These are phyloP conservation scores for Podaxis sp. DNA, from an alignment of 768 basidiomycete genomes.

Conservation along the genomic window DNA sequence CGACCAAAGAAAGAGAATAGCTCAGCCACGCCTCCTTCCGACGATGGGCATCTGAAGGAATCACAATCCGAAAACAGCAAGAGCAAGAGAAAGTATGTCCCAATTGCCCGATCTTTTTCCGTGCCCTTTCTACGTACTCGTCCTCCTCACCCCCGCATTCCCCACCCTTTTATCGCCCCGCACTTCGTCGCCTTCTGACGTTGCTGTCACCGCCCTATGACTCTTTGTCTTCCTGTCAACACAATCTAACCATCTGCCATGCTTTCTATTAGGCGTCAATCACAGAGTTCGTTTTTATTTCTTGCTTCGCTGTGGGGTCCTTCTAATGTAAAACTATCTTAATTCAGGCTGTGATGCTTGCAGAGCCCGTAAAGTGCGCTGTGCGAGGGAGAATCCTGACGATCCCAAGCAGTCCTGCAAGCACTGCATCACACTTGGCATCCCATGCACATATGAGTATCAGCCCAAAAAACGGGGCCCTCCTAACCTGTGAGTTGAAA, in stretches of 20 bases:
- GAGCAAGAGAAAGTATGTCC: constrained; percentile 77
- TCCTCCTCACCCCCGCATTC: constrained; percentile 42
- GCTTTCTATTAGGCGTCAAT: constrained; percentile 64
- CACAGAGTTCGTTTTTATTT: constrained; percentile 61
- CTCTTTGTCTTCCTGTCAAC: constrained; percentile 25
- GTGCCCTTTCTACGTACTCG: constrained; percentile 34
- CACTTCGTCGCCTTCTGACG: constrained; percentile 24
- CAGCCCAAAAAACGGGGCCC: constrained; percentile 93
- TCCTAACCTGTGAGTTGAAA: constrained; percentile 73
- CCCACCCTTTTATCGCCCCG: constrained; percentile 36
- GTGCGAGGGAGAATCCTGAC: constrained; percentile 76
- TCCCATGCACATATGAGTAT: constrained; percentile 89
- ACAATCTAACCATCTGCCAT: constrained; percentile 36
- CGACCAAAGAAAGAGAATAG: constrained; percentile 66
- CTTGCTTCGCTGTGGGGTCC: not conserved
- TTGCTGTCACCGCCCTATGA: constrained; percentile 24
- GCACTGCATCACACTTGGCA: constrained; percentile 79
- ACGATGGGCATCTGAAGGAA: constrained; percentile 59
- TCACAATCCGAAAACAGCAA: constrained; percentile 65
- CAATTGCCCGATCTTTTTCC: constrained; percentile 59
- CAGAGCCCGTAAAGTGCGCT: constrained; percentile 83
- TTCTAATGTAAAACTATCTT: constrained; percentile 15
- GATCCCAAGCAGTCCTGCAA: constrained; percentile 82
- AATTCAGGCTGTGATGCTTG: constrained; percentile 80
- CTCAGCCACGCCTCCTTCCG: constrained; percentile 65